Conservation (phyloP, 2,329 filamentous ascomycete species). For the Hypoxylon sp. region DNA sequence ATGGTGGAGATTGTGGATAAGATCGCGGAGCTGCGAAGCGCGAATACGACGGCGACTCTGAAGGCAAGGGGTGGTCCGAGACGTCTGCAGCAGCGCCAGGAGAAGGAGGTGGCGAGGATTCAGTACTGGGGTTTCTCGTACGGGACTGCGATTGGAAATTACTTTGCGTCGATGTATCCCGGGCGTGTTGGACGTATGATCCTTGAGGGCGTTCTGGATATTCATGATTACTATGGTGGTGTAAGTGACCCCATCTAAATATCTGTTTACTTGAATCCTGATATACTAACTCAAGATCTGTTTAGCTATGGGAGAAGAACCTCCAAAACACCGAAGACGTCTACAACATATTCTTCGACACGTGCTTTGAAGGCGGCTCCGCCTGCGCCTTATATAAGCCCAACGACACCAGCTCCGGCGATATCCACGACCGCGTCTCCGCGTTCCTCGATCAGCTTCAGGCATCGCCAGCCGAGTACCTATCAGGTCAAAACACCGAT, state of each 20-base stretch:
- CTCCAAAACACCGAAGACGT: constrained; percentile 54
- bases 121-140: constrained; percentile 66
- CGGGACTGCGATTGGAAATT: constrained; percentile 58
- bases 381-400: constrained; percentile 48
- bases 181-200: constrained; percentile 56
- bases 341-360: constrained; percentile 51
- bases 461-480: constrained; percentile 43
- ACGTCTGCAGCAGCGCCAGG: constrained; percentile 10
- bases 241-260: constrained; percentile 43
- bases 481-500: constrained; percentile 41
- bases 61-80: constrained; percentile 2
- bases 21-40: constrained; percentile 50
- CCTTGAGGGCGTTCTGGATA: constrained; percentile 55
- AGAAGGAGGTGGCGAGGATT: constrained; percentile 31
- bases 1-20: constrained; percentile 60
- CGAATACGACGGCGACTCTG: constrained; percentile 7
- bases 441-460: constrained; percentile 49
- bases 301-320: constrained; percentile 52
- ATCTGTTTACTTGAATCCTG: background rate
- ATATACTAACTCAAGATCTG: background rate
- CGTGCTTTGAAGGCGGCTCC: constrained; percentile 51
- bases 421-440: constrained; percentile 52
- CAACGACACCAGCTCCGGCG: constrained; percentile 44
- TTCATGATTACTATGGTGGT: constrained; percentile 52
- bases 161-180: constrained; percentile 58